A percentile compares a stretch with the other conserved stretches of the same genome.
Evolutionary conservation across 306 rosid genomes (phyloP).

Genomic region (Rosa multiflora): DNA sequence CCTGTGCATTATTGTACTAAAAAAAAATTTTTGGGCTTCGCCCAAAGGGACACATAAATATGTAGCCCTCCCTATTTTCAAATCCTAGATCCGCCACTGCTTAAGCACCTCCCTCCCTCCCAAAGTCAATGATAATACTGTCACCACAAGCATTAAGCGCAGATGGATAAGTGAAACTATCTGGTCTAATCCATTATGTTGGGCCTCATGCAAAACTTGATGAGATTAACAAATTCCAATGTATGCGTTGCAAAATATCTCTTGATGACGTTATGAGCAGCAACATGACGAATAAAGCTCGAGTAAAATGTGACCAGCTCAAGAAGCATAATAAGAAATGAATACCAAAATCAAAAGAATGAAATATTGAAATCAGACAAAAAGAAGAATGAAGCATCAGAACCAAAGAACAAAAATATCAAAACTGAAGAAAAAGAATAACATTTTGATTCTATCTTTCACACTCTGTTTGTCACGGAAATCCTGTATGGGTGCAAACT

Average conservation of each 20-base stretch:
- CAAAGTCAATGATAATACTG: constrained; percentile 40
- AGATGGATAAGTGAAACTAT: constrained; percentile 69
- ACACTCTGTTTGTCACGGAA: too few species aligned
- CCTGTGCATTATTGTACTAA: too few species aligned
- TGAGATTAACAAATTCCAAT: constrained; percentile 69
- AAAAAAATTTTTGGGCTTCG: too few species aligned
- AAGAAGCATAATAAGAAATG: constrained; percentile 37
- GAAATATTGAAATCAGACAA: neutral
- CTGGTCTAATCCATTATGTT: constrained; percentile 53
- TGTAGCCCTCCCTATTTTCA: too few species aligned
- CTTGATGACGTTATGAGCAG: constrained; percentile 49
- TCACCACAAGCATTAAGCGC: constrained; percentile 89
- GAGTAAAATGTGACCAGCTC: constrained; percentile 61
- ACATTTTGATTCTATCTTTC: too few species aligned
- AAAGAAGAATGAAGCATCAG: neutral
- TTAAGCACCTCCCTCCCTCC: constrained; percentile 63
- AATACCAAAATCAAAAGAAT: too few species aligned
- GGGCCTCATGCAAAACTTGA: constrained; percentile 48
- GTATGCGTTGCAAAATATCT: constrained; percentile 50
- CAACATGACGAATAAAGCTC: constrained; percentile 42
- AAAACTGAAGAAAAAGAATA: neutral
- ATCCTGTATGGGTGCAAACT: too few species aligned
- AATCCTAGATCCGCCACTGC: too few species aligned
- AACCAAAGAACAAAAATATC: too few species aligned
- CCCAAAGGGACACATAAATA: too few species aligned